Evolutionary conservation across 345 rosid genomes (phyloP), one percentile per base, ranked within the genome.

Genomic region (Lepidium sativum): DNA sequence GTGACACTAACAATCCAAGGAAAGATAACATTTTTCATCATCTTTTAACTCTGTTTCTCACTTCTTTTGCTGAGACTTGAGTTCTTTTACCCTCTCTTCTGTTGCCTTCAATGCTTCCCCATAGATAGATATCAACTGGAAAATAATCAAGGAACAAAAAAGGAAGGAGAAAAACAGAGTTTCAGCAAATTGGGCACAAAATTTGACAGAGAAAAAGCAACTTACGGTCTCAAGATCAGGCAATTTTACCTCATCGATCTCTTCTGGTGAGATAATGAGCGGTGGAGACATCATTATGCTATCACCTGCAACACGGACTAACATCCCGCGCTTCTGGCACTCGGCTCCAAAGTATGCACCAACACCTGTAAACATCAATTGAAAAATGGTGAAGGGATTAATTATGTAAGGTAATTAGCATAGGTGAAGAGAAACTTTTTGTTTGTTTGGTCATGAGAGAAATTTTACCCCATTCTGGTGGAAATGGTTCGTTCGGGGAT

Each of bases 211-310:
- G 38, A 45, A 25, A 38, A 39, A 33, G 56, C 55, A 3, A 38
- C 23, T 1, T 32, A 53, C 16, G 52, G 17, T 52, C 18, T 60
- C 25, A 47, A 61, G 41, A 40, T 52, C 2, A 8, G 29, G 32
- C 27, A 0, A 15, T 2, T 33, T 34, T 72, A 90, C 99, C 91
- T 85, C 81, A 52, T 88, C 99, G 10, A 90, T 65, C 75, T 94
- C 91, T 59, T 80, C 83, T n/a, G 73, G 75, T 57, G 85, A 68
- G 5, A 94, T 85, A 49, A 83, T 83, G 40, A 85, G 74, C 0
- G 96, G 97, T 11, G 99, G 97, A 58, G 84, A 90, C 99, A 91
- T 88, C 92, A 91, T 80, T 48, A 94, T 91, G 79, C 27, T 78
- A 70, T 94, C 96, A 23, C 99, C 99, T 16, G 95, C 73, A 56